A percentile compares a stretch with the other conserved stretches of the same genome.
phyloP scores from a whole-genome alignment of 805 yeast genomes.

The Jamesozyma hellenica region DNA sequence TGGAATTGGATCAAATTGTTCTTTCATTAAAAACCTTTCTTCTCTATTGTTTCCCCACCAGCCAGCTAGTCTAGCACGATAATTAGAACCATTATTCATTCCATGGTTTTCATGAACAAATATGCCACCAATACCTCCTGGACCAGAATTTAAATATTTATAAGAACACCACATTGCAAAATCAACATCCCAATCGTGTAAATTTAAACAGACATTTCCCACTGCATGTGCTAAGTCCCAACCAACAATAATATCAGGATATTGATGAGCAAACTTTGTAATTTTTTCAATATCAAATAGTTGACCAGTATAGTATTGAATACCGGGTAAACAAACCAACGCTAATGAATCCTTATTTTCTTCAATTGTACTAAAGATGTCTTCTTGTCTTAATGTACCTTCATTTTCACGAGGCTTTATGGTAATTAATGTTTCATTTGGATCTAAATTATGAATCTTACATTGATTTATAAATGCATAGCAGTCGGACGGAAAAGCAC shows the following conservation, averaged over 20 bases:
- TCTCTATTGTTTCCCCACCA: constrained; percentile 90
- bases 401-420: constrained; percentile 51
- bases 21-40: constrained; percentile 71
- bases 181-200: constrained; percentile 87
- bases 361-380: constrained; percentile 49
- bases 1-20: constrained; percentile 65
- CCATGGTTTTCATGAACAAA: constrained; percentile 53
- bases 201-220: constrained; percentile 67
- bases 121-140: constrained; percentile 86
- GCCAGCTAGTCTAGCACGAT: constrained; percentile 72
- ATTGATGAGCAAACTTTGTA: constrained; percentile 49
- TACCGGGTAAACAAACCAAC: constrained; percentile 71
- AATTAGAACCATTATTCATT: constrained; percentile 21
- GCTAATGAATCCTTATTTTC: constrained; percentile 53
- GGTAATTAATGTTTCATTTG: constrained; percentile 51
- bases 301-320: constrained; percentile 91
- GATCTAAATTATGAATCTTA: constrained; percentile 44
- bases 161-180: constrained; percentile 94
- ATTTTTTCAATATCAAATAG: constrained; percentile 64
- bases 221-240: constrained; percentile 96
- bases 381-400: constrained; percentile 48
- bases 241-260: constrained; percentile 50
- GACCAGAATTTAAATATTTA: constrained; percentile 85
- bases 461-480: constrained; percentile 75
- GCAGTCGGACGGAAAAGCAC: constrained; percentile 87